A percentile compares a stretch with the other conserved stretches of the same genome.
Conservation (phyloP, 805 yeast genomes). For the Saccharomycopsis sp. region DNA sequence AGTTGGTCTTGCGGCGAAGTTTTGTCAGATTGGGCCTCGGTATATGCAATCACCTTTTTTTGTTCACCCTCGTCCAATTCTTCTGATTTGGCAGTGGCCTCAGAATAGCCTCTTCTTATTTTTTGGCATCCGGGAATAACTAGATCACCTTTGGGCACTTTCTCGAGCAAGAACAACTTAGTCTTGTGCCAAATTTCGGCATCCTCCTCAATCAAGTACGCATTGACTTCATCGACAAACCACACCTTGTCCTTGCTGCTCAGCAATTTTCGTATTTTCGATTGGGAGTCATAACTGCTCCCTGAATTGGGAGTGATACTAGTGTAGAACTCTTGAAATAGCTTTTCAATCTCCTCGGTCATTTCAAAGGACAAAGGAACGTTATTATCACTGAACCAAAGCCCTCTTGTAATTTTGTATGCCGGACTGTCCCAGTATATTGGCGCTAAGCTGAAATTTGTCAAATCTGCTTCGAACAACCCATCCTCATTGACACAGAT, state of each 20-base stretch:
- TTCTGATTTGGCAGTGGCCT: no score
- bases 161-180: constrained; percentile 12
- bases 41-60: no score
- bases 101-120: constrained; percentile 13
- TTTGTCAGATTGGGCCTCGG: no score
- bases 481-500: constrained; percentile 71
- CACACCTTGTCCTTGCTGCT: constrained; percentile 5
- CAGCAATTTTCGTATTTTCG: no score
- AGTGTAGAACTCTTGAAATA: constrained; percentile 36
- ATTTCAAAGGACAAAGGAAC: constrained; percentile 43
- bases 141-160: constrained; percentile 7
- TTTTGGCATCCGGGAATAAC: constrained; percentile 11
- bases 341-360: constrained; percentile 51
- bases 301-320: constrained; percentile 19
- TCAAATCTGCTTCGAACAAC: constrained; percentile 62
- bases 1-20: no score
- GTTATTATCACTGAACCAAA: constrained; percentile 64
- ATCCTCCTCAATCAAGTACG: constrained; percentile 17
- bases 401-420: constrained; percentile 74
- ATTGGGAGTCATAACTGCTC: background rate
- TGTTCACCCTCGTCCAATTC: no score
- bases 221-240: constrained; percentile 9
- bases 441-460: constrained; percentile 47
- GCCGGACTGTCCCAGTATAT: constrained; percentile 84
- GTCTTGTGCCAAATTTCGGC: constrained; percentile 6